Evolutionary conservation across 2,329 filamentous ascomycete species (phyloP).

Genomic region (Aspergillus thermomutatus): DNA sequence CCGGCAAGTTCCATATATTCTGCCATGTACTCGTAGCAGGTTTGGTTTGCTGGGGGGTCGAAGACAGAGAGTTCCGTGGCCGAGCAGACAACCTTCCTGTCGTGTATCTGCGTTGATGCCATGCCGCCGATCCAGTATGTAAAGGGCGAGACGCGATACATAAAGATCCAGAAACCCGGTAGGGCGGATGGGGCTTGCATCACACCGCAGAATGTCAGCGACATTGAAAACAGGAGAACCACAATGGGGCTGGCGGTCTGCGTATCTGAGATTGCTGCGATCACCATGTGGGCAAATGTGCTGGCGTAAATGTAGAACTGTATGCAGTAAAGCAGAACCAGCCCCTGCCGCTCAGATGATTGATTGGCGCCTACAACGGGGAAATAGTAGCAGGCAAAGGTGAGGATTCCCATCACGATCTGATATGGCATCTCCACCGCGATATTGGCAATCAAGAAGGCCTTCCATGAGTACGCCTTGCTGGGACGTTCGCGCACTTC

Average conservation of each 20-base stretch:
- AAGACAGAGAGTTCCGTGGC: conserved; percentile 66
- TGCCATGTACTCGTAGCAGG: conserved; percentile 59
- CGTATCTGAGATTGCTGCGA: conserved; percentile 69
- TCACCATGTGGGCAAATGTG: conserved; percentile 74
- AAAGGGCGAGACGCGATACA: conserved; percentile 60
- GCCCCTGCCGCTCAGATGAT: conserved; percentile 64
- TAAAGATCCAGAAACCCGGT: conserved; percentile 66
- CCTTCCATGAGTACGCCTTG: conserved; percentile 80
- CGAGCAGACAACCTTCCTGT: conserved; percentile 63
- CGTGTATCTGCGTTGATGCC: conserved; percentile 66
- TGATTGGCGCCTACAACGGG: conserved; percentile 63
- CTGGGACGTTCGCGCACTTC: conserved; percentile 81
- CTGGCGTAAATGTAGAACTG: conserved; percentile 75
- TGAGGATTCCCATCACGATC: conserved; percentile 65
- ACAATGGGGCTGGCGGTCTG: conserved; percentile 72
- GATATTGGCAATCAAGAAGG: conserved; percentile 80
- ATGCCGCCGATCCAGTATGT: conserved; percentile 55
- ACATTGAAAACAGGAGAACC: conserved; percentile 74
- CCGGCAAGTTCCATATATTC: conserved; percentile 48
- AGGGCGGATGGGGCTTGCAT: conserved; percentile 62
- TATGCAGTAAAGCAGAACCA: conserved; percentile 75
- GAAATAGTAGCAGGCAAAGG: conserved; percentile 78
- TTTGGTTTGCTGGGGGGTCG: conserved; percentile 54
- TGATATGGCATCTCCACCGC: conserved; percentile 85
- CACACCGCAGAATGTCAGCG: conserved; percentile 71